Base-by-base conservation (phyloP, 2,329 filamentous ascomycete species). In the Cytospora leucostoma region DNA sequence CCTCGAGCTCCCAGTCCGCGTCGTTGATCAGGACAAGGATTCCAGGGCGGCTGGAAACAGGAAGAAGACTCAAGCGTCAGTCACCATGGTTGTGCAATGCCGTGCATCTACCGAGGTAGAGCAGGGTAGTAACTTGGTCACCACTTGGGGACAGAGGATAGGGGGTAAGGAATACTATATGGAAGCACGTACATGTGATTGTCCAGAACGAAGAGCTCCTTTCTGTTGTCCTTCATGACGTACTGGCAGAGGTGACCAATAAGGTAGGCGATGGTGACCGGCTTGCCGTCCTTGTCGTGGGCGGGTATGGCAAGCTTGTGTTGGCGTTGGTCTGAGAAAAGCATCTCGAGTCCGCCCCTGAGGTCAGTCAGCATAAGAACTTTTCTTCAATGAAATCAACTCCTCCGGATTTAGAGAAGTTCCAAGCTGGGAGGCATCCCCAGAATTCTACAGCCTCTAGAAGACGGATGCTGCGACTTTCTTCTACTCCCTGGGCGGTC, bases 11-110 rank as follows among this genome's bases (percentile, higher is more conserved):
- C 95, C 95, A 99, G 75, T 99, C 95, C 33, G 93, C 92, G 71
- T 99, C 95, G 74, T 99, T 99, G 76, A 99, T 96, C 63, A 99
- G 83, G 34, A 97, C 94, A 51, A 99, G 85, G 74, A 99, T 97
- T 3, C 95, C 95, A 6, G 95, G 95, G 59, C 95, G 93, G 65
- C 94, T 98, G 69, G 65, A 47, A 27, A 19, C 32, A 12, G 40
- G 51, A 62, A 44, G 53, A 55, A 13, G 35, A 38, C 59, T 55
- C 35, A 44, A 47, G 59, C 51, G 51, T 61, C 44, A 61, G 49
- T 8, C 34, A 15, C 8, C 12, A 11, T 19, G 5, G 8, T 8
- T 8, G 7, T 2, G n/a, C 34, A 50, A 37, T 21, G 51, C 38
- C 51, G 21, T 38, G 38, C 32, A 21, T 10, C 38, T 32, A 17